Conservation (phyloP, 495 filamentous ascomycete genomes). For the Annulohypoxylon stygium region DNA sequence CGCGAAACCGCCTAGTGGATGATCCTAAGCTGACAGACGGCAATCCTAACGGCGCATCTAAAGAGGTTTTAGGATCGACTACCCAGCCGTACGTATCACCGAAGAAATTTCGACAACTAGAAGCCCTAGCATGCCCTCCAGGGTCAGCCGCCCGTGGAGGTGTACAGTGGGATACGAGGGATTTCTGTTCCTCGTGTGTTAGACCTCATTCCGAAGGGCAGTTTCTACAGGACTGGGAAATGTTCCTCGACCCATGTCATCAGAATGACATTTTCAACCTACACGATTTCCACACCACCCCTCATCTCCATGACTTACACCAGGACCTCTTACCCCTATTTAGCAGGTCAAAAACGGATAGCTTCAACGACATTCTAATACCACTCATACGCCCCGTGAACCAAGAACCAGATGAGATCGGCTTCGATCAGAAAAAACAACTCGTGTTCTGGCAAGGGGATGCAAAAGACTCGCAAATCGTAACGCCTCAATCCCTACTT, state of each 20-base stretch:
- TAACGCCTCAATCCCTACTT: slow-evolving; percentile 53
- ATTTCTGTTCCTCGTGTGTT: slow-evolving; percentile 72
- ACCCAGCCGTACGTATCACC: slow-evolving; percentile 51
- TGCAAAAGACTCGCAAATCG: slow-evolving; percentile 49
- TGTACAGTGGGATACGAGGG: slow-evolving; percentile 63
- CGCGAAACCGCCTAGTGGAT: slow-evolving; percentile 58
- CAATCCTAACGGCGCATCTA: slow-evolving; percentile 10
- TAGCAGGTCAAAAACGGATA: slow-evolving; percentile 75
- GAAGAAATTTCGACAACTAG: slow-evolving; percentile 65
- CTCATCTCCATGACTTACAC: slow-evolving; percentile 71
- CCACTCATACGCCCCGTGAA: slow-evolving; percentile 81
- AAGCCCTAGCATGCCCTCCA: slow-evolving; percentile 67
- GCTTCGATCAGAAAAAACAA: slow-evolving; percentile 66
- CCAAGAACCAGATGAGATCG: slow-evolving; percentile 55
- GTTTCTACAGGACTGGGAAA: slow-evolving; percentile 74
- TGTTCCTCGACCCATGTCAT: slow-evolving; percentile 77
- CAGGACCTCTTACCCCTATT: slow-evolving; percentile 79
- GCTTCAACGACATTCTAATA: slow-evolving; percentile 80
- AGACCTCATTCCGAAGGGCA: slow-evolving; percentile 75
- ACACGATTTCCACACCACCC: slow-evolving; percentile 77
- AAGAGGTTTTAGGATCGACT: slow-evolving; percentile 7
- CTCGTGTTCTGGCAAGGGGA: slow-evolving; percentile 74
- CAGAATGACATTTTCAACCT: slow-evolving; percentile 82
- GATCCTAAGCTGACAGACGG: slow-evolving; percentile 34
- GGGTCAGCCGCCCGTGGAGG: slow-evolving; percentile 69